phyloP scores from a whole-genome alignment of 345 rosid genomes.

The Raphanus sativus region DNA sequence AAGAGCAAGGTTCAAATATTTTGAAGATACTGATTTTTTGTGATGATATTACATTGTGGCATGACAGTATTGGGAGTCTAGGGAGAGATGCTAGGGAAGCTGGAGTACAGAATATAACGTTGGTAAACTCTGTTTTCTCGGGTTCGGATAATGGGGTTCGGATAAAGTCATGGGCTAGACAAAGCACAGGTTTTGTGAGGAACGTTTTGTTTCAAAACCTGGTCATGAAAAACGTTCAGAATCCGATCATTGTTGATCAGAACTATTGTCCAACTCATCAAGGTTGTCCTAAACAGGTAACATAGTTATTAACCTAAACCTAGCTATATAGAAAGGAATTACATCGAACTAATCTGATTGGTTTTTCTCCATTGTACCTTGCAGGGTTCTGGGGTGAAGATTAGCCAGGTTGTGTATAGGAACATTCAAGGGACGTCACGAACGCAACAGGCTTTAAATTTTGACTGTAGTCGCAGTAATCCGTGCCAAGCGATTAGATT shows the following conservation, averaged over 20 bases:
- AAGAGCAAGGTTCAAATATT: neutral
- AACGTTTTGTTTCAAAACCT: constrained; percentile 42
- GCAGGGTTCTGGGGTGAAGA: constrained; percentile 66
- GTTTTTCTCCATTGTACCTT: neutral
- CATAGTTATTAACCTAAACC: neutral
- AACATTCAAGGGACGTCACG: constrained; percentile 70
- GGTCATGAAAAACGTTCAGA: constrained; percentile 41
- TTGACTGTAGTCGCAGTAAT: constrained; percentile 53
- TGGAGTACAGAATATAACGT: constrained; percentile 41
- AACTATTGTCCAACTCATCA: constrained; percentile 49
- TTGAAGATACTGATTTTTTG: neutral
- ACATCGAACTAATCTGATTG: neutral
- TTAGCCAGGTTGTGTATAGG: constrained; percentile 57
- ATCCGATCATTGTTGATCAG: constrained; percentile 62
- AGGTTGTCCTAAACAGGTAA: constrained; percentile 54
- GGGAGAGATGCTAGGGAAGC: constrained; percentile 40
- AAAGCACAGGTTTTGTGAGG: constrained; percentile 50
- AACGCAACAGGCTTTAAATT: constrained; percentile 52
- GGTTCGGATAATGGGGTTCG: constrained; percentile 44
- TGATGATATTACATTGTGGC: neutral
- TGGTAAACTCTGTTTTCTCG: constrained; percentile 34
- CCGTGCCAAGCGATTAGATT: constrained; percentile 60
- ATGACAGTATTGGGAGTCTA: constrained; percentile 38
- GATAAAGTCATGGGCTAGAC: constrained; percentile 54
- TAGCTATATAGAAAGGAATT: neutral